These are phyloP conservation scores for Anaeromyces robustus DNA, from an alignment of 192 early-diverging fungal species.

Conservation along the genomic window DNA sequence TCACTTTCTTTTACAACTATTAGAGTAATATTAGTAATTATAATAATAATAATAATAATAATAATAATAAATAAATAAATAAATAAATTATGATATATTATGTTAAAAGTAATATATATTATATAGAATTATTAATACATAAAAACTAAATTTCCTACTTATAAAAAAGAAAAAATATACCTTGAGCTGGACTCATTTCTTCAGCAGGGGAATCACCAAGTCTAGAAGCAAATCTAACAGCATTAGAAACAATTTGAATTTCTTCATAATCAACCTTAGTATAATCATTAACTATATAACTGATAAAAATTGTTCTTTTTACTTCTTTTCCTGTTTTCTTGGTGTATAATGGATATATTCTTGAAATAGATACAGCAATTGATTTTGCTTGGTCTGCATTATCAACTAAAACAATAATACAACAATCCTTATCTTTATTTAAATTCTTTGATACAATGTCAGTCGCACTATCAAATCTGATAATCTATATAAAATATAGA, in stretches of 20 bases:
- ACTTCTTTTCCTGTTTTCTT: slow-evolving; percentile 5
- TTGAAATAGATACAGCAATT: slow-evolving; percentile 7
- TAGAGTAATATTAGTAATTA: too few relatives aligned
- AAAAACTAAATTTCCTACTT: too few relatives aligned
- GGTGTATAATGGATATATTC: slow-evolving; percentile 17
- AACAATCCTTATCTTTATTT: neutral
- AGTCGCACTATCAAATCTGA: neutral
- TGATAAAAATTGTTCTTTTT: neutral
- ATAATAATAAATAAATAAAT: too few relatives aligned
- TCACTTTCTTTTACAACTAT: slow-evolving; percentile 19
- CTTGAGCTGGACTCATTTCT: slow-evolving; percentile 20
- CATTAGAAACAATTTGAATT: slow-evolving; percentile 4
- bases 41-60: too few relatives aligned
- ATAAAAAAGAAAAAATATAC: neutral
- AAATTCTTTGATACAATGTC: neutral
- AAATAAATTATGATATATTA: too few relatives aligned
- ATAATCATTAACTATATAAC: slow-evolving; percentile 1
- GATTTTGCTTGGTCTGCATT: neutral
- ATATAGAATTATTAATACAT: too few relatives aligned
- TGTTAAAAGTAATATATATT: too few relatives aligned
- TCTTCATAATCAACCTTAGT: neutral
- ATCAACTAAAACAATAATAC: neutral
- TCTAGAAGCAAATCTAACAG: slow-evolving; percentile 12
- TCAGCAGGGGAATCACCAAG: slow-evolving; percentile 26
- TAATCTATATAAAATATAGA: neutral